These are phyloP conservation scores for Neurospora sp. DNA, from an alignment of 495 filamentous ascomycete genomes.

Conservation along the genomic window DNA sequence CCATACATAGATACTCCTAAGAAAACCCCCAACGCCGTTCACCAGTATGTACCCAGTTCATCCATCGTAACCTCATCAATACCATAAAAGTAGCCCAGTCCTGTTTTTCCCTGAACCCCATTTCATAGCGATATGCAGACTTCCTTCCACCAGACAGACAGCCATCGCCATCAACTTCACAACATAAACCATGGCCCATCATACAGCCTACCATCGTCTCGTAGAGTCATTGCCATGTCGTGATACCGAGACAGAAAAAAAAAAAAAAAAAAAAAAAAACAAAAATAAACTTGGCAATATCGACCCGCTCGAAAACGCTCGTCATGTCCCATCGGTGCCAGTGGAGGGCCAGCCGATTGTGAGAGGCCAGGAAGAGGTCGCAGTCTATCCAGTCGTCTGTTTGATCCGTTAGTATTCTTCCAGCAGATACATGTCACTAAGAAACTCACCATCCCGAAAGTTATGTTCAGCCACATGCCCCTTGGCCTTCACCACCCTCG, in stretches of 20 bases:
- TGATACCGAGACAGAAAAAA: background rate
- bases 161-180: background rate
- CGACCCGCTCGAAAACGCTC: conserved; percentile 67
- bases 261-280: background rate
- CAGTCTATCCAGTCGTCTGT: conserved; percentile 62
- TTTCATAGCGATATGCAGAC: background rate
- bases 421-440: background rate
- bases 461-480: conserved; percentile 67
- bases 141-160: background rate
- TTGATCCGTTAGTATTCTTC: background rate
- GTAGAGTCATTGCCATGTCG: background rate
- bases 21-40: background rate
- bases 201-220: background rate
- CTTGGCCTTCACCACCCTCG: conserved; percentile 60
- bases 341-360: conserved; percentile 67
- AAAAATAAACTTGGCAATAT: conserved; percentile 51
- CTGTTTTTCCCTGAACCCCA: background rate
- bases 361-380: conserved; percentile 70
- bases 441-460: conserved; percentile 56
- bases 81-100: background rate
- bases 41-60: background rate
- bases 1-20: background rate
- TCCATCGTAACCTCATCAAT: background rate
- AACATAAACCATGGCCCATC: background rate
- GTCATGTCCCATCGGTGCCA: conserved; percentile 75